phyloP scores from a whole-genome alignment of 2,329 filamentous ascomycete species.

The Stachybotrys chlorohalonatus region DNA sequence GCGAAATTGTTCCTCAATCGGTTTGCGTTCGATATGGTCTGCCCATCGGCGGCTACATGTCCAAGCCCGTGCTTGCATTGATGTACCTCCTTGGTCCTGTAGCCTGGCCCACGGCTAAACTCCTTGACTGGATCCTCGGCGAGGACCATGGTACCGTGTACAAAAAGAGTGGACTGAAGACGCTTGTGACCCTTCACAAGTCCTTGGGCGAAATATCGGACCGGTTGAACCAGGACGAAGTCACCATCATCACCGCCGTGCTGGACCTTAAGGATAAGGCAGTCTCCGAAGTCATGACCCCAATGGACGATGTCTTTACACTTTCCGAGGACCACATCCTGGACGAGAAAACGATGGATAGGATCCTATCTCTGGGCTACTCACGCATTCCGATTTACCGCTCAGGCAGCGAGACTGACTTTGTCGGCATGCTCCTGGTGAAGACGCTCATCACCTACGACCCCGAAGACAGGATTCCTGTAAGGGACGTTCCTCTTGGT shows the following conservation, averaged over 20 bases:
- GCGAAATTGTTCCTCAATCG: slow-evolving; percentile 91
- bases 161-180: slow-evolving; percentile 97
- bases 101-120: slow-evolving; percentile 90
- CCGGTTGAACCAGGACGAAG: slow-evolving; percentile 90
- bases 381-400: slow-evolving; percentile 93
- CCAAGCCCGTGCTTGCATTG: slow-evolving; percentile 72
- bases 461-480: slow-evolving; percentile 79
- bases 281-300: slow-evolving; percentile 94
- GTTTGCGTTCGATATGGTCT: slow-evolving; percentile 94
- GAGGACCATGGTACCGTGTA: slow-evolving; percentile 95
- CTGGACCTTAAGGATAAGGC: slow-evolving; percentile 94
- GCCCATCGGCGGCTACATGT: slow-evolving; percentile 89
- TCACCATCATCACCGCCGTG: slow-evolving; percentile 96
- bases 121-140: slow-evolving; percentile 86
- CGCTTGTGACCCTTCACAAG: slow-evolving; percentile 88
- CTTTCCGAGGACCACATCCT: slow-evolving; percentile 92
- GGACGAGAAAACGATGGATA: slow-evolving; percentile 90
- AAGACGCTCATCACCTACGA: slow-evolving; percentile 99
- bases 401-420: slow-evolving; percentile 74
- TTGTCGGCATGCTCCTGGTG: slow-evolving; percentile 94
- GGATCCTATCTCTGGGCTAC: slow-evolving; percentile 86
- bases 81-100: slow-evolving; percentile 91
- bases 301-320: slow-evolving; percentile 94
- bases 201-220: slow-evolving; percentile 80
- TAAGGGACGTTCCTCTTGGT: slow-evolving; percentile 84